Conservation (phyloP, 768 basidiomycete genomes). For the Kwoniella heveanensis region DNA sequence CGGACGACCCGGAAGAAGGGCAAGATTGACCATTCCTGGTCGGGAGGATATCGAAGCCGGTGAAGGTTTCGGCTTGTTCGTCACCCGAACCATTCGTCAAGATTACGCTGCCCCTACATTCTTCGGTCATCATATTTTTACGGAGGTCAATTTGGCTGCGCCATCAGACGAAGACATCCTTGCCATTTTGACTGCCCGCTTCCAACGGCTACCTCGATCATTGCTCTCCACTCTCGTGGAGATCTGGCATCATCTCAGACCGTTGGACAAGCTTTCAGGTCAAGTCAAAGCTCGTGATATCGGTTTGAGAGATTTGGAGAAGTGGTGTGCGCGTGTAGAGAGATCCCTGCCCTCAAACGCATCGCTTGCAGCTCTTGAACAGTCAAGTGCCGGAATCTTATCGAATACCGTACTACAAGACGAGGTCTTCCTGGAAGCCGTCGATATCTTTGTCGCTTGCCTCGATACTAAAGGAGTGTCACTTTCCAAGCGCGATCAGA, state of each 20-base stretch:
- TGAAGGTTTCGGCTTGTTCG: constrained; percentile 81
- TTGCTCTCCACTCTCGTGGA: constrained; percentile 63
- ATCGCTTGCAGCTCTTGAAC: constrained; percentile 51
- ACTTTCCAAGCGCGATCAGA: constrained; percentile 33
- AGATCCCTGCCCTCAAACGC: constrained; percentile 62
- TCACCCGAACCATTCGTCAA: constrained; percentile 69
- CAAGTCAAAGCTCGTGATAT: constrained; percentile 56
- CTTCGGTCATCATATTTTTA: constrained; percentile 81
- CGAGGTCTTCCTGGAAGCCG: constrained; percentile 82
- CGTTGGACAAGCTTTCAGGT: constrained; percentile 27
- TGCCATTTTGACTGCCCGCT: constrained; percentile 69
- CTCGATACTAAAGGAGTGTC: constrained; percentile 37
- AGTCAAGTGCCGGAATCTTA: constrained; percentile 58
- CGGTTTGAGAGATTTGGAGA: constrained; percentile 76
- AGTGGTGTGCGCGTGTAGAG: constrained; percentile 76
- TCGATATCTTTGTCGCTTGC: constrained; percentile 88
- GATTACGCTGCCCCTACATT: constrained; percentile 68
- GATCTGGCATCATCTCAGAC: constrained; percentile 68
- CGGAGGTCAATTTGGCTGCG: constrained; percentile 66
- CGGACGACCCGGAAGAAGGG: constrained; percentile 62
- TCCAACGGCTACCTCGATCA: constrained; percentile 64
- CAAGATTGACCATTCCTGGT: constrained; percentile 71
- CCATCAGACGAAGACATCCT: constrained; percentile 71
- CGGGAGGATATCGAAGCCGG: constrained; percentile 73
- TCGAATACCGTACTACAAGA: constrained; percentile 77